phyloP scores from a whole-genome alignment of 2,329 filamentous ascomycete species.

The Ilyonectria robusta region DNA sequence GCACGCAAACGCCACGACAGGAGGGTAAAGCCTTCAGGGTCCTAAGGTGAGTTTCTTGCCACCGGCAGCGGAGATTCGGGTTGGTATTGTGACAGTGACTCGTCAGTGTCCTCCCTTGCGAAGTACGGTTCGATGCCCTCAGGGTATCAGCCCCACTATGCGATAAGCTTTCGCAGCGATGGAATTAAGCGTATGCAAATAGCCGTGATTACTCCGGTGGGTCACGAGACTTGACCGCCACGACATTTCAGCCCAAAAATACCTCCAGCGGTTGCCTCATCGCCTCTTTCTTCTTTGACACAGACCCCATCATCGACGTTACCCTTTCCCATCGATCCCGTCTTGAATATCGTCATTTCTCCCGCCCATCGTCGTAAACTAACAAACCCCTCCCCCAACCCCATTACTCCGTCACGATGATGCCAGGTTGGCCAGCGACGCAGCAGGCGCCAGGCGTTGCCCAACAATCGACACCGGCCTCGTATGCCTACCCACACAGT shows the following conservation, averaged over 20 bases:
- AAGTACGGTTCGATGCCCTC: slow-evolving; percentile 33
- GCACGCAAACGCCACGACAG: background rate
- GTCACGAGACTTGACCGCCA: slow-evolving; percentile 49
- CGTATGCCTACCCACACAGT: slow-evolving; percentile 58
- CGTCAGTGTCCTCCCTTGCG: slow-evolving; percentile 21
- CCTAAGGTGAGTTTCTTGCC: background rate
- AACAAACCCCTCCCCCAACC: slow-evolving; percentile 33
- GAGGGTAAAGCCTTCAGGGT: background rate
- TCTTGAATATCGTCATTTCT: slow-evolving; percentile 34
- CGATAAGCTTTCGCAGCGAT: slow-evolving; percentile 30
- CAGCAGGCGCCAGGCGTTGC: slow-evolving; percentile 60
- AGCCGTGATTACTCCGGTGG: slow-evolving; percentile 36
- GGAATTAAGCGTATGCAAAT: slow-evolving; percentile 16
- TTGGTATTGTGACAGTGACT: slow-evolving; percentile 15
- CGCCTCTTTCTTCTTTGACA: slow-evolving; percentile 25
- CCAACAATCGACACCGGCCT: slow-evolving; percentile 52
- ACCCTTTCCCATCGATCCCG: slow-evolving; percentile 28
- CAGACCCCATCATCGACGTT: slow-evolving; percentile 26
- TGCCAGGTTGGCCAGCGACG: slow-evolving; percentile 55
- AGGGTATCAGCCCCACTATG: slow-evolving; percentile 37
- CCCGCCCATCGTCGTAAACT: slow-evolving; percentile 40
- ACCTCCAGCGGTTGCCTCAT: slow-evolving; percentile 34
- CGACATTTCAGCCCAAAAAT: slow-evolving; percentile 43
- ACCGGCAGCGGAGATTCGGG: slow-evolving; percentile 12
- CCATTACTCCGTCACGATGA: slow-evolving; percentile 49